Percentiles rank a stretch among this genome's conserved stretches.
Conservation (phyloP, 2,329 filamentous ascomycete genomes). For the Phaeoacremonium minimum region DNA sequence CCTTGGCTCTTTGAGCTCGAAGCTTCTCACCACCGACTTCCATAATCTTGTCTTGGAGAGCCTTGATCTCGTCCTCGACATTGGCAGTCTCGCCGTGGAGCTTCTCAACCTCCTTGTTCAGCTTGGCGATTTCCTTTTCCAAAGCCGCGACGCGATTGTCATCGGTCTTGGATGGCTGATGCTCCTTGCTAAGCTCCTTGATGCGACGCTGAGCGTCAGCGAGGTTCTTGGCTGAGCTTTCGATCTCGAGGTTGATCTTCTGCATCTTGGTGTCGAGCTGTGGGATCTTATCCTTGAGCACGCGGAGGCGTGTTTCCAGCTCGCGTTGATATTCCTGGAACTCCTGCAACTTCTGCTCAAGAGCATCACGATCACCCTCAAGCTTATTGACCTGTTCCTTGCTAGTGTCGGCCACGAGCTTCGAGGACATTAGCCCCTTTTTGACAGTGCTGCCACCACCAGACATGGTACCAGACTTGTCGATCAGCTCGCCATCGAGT, state of each 20-base stretch:
- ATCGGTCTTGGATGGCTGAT: conserved; percentile 77
- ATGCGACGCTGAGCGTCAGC: conserved; percentile 79
- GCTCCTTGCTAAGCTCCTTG: conserved; percentile 76
- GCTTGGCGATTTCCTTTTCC: conserved; percentile 70
- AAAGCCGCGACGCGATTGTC: conserved; percentile 68
- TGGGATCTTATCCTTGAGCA: conserved; percentile 74
- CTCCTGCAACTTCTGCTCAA: conserved; percentile 77
- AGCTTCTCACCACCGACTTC: conserved; percentile 93
- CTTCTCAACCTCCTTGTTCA: conserved; percentile 75
- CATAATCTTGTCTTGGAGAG: conserved; percentile 95
- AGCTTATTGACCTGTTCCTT: conserved; percentile 87
- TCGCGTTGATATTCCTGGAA: conserved; percentile 83
- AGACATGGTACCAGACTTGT: conserved; percentile 98
- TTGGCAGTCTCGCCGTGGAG: conserved; percentile 82
- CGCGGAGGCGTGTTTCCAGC: conserved; percentile 68
- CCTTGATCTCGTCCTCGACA: conserved; percentile 89
- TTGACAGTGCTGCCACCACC: conserved; percentile 90
- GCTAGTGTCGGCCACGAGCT: conserved; percentile 79
- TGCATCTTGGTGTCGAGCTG: conserved; percentile 85
- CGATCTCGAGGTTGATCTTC: conserved; percentile 83
- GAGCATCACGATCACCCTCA: conserved; percentile 77
- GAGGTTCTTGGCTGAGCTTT: conserved; percentile 80
- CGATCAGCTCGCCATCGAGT: conserved; percentile 89
- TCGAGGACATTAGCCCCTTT: conserved; percentile 94
- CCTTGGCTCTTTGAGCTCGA: conserved; percentile 82